Conservation (phyloP, 2,329 filamentous ascomycete genomes). For the Calonectria montana region DNA sequence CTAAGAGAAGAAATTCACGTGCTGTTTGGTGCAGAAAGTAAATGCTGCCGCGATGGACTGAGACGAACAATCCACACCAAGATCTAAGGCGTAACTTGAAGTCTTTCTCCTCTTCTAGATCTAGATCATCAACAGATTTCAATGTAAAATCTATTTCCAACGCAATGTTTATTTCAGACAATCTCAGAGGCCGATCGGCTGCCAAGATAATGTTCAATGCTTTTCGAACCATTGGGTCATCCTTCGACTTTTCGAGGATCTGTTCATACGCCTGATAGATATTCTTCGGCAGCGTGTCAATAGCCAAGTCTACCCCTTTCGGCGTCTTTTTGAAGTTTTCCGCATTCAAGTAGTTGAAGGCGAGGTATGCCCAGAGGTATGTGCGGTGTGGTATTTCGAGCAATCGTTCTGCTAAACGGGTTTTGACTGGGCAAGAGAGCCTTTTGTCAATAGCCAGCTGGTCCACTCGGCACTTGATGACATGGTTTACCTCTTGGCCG, state of each 20-base stretch:
- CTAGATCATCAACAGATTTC: slow-evolving; percentile 27
- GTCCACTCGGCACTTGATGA: slow-evolving; percentile 46
- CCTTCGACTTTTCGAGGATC: slow-evolving; percentile 36
- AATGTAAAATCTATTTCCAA: slow-evolving; percentile 30
- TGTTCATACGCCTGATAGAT: slow-evolving; percentile 46
- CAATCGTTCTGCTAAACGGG: slow-evolving; percentile 10
- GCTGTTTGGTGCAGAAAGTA: slow-evolving; percentile 49
- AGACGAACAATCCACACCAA: slow-evolving; percentile 45
- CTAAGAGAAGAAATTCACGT: slow-evolving; percentile 44
- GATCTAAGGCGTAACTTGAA: slow-evolving; percentile 35
- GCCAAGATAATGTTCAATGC: slow-evolving; percentile 41
- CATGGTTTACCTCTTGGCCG: slow-evolving; percentile 49
- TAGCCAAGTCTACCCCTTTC: slow-evolving; percentile 28
- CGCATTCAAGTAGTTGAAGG: slow-evolving; percentile 46
- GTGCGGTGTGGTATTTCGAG: slow-evolving; percentile 44
- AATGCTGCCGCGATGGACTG: background rate
- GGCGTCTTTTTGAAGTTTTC: slow-evolving; percentile 35
- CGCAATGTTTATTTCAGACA: slow-evolving; percentile 45
- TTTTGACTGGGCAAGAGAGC: background rate
- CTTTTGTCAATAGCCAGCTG: slow-evolving; percentile 15
- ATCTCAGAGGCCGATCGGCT: slow-evolving; percentile 38
- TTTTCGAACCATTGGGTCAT: slow-evolving; percentile 29
- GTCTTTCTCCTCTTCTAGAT: slow-evolving; percentile 34
- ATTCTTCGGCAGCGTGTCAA: slow-evolving; percentile 41
- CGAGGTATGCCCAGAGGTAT: slow-evolving; percentile 52